Evolutionary conservation across 192 early-diverging fungal genomes (phyloP).

Genomic region (Diversispora epigaea): DNA sequence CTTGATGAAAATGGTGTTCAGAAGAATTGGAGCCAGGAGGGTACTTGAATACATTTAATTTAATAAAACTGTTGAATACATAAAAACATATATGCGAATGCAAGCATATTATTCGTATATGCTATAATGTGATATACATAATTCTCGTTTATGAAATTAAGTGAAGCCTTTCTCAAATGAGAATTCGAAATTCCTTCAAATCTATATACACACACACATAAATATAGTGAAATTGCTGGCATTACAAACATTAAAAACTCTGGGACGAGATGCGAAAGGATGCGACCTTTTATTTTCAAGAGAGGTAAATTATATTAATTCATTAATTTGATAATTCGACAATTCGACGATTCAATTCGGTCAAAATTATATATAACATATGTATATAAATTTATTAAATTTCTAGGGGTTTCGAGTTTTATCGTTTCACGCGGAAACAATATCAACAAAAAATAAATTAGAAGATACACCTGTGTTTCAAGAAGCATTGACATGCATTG

Average conservation of each 20-base stretch:
- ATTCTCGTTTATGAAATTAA: no score
- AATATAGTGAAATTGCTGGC: constrained; percentile 49
- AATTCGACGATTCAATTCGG: neutral
- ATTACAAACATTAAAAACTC: constrained; percentile 57
- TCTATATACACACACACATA: no score
- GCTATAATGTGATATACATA: no score
- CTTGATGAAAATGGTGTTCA: constrained; percentile 27
- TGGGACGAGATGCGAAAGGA: constrained; percentile 58
- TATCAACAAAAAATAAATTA: constrained; percentile 28
- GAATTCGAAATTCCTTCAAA: neutral
- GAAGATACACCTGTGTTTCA: constrained; percentile 40
- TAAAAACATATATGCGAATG: no score
- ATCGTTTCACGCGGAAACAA: constrained; percentile 39
- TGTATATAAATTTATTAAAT: neutral
- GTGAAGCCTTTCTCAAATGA: neutral
- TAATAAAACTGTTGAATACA: neutral
- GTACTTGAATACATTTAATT: neutral
- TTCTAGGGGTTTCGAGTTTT: constrained; percentile 40
- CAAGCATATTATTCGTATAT: no score
- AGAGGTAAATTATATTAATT: constrained; percentile 38
- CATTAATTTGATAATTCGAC: constrained; percentile 3
- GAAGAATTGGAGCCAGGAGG: constrained; percentile 16
- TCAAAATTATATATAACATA: neutral
- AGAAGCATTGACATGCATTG: constrained; percentile 68
- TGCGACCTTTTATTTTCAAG: constrained; percentile 58